Evolutionary conservation across 352 stramenopile genomes (phyloP).

Genomic region (Stramenopiles sp.): DNA sequence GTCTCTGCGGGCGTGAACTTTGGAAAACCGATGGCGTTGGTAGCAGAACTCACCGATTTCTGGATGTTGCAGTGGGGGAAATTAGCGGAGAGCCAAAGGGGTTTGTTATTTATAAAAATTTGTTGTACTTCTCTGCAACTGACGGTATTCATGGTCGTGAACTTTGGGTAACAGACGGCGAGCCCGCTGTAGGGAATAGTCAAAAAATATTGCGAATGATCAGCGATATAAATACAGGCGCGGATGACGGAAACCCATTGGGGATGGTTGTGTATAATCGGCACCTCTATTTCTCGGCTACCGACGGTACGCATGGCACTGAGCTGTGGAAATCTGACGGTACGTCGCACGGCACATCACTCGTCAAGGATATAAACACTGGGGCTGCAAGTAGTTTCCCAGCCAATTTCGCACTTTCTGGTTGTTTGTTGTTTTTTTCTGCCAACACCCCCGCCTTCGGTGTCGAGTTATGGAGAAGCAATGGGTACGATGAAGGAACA

Average conservation of each 20-base stretch:
- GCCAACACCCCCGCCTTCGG: constrained; percentile 34
- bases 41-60: too few species aligned
- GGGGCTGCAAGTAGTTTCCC: constrained; percentile 32
- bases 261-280: constrained; percentile 28
- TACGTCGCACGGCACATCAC: constrained; percentile 25
- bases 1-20: constrained; percentile 43
- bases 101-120: constrained; percentile 22
- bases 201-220: constrained; percentile 30
- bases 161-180: constrained; percentile 41
- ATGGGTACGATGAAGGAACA: constrained; percentile 36
- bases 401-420: constrained; percentile 30
- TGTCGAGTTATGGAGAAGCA: constrained; percentile 44
- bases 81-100: constrained; percentile 16
- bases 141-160: constrained; percentile 30
- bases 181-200: constrained; percentile 18
- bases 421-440: constrained; percentile 39
- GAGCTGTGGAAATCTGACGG: constrained; percentile 22
- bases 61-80: too few species aligned
- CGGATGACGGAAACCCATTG: constrained; percentile 30
- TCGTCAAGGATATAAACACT: constrained; percentile 39
- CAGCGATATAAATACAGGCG: constrained; percentile 32
- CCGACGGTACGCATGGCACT: constrained; percentile 20
- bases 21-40: constrained; percentile 39
- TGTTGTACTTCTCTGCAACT: constrained; percentile 30
- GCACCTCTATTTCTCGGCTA: constrained; percentile 26